A percentile compares a stretch with the other conserved stretches of the same genome.
Conservation (phyloP, 805 yeast genomes). For the Ascoidea rubescens region DNA sequence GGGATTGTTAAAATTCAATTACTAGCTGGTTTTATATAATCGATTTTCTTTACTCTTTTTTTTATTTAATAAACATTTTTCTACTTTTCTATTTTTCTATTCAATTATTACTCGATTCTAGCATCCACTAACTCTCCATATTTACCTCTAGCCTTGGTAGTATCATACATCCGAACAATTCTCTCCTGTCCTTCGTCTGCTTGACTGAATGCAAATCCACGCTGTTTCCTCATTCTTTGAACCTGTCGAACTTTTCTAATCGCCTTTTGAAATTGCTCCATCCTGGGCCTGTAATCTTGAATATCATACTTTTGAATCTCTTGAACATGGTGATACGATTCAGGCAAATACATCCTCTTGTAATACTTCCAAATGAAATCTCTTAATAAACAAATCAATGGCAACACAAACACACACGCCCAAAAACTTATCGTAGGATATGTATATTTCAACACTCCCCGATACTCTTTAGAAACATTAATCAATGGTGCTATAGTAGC, state of each 20-base stretch:
- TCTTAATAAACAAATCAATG: constrained; percentile 66
- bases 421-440: constrained; percentile 72
- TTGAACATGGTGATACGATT: constrained; percentile 88
- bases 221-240: constrained; percentile 92
- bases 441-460: constrained; percentile 63
- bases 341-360: constrained; percentile 84
- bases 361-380: constrained; percentile 92
- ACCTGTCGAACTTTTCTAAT: constrained; percentile 96
- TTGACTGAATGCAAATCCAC: constrained; percentile 97
- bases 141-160: constrained; percentile 72
- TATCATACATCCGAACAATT: constrained; percentile 86
- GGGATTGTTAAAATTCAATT: neutral
- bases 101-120: constrained; percentile 9
- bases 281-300: constrained; percentile 88
- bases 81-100: neutral
- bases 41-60: no score
- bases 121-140: constrained; percentile 46
- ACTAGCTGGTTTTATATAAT: neutral
- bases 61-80: neutral
- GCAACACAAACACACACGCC: constrained; percentile 65
- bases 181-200: constrained; percentile 90
- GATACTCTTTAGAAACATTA: constrained; percentile 70
- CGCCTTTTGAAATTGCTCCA: constrained; percentile 94
- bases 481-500: constrained; percentile 74
- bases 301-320: constrained; percentile 92